Evolutionary conservation across 75 land plant species (phyloP).

Genomic region (Sequoia sempervirens): DNA sequence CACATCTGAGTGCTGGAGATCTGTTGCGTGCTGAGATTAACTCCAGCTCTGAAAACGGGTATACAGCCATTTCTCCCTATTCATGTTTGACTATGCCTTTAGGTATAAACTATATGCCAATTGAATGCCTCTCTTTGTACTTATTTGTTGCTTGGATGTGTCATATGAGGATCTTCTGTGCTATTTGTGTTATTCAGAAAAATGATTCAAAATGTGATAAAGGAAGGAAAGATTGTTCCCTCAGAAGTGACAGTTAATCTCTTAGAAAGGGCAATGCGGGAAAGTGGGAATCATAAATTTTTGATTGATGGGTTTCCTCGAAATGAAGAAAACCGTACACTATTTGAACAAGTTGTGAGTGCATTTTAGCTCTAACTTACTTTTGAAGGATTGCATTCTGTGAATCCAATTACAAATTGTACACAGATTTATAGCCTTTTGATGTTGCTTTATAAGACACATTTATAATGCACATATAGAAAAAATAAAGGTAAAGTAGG

Average conservation of each 20-base stretch:
- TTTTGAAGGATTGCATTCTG: neutral
- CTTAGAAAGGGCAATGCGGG: slow-evolving; percentile 73
- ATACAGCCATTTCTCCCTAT: slow-evolving; percentile 6
- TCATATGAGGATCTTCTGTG: neutral
- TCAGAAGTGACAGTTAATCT: slow-evolving; percentile 90
- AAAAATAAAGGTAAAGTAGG: neutral
- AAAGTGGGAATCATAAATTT: slow-evolving; percentile 78
- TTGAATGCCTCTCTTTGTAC: neutral
- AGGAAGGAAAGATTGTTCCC: slow-evolving; percentile 94
- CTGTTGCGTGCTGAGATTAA: slow-evolving; percentile 83
- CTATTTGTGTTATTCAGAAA: slow-evolving; percentile 27
- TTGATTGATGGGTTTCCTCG: slow-evolving; percentile 98
- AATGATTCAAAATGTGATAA: slow-evolving; percentile 90
- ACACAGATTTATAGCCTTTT: neutral
- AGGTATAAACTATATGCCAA: slow-evolving; percentile 4
- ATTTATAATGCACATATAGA: neutral
- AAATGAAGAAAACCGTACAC: slow-evolving; percentile 91
- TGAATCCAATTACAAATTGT: neutral
- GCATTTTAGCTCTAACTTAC: neutral
- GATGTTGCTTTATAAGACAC: neutral
- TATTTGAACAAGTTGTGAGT: slow-evolving; percentile 76
- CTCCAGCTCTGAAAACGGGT: slow-evolving; percentile 90
- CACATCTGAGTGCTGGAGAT: slow-evolving; percentile 93
- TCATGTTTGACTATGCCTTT: neutral
- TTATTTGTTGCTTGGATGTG: too few relatives aligned